These are phyloP conservation scores for Nymphaea colorata DNA, from an alignment of 164 flowering plant species.

Conservation along the genomic window DNA sequence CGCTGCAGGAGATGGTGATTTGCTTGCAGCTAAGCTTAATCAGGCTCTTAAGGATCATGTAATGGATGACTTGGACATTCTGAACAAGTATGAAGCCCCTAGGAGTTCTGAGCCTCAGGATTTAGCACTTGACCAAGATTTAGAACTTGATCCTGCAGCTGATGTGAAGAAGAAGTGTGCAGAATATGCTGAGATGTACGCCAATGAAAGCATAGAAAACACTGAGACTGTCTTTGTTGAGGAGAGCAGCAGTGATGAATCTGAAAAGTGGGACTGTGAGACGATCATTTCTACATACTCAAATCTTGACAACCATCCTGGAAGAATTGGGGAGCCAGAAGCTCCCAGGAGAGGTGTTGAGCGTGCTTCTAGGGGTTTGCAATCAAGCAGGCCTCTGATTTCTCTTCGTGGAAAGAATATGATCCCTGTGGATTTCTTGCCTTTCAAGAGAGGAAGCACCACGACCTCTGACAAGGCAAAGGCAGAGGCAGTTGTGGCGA, in stretches of 20 bases:
- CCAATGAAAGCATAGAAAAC: constrained; percentile 28
- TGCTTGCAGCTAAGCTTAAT: constrained; percentile 49
- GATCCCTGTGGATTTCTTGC: constrained; percentile 74
- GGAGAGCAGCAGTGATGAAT: constrained; percentile 69
- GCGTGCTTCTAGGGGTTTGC: constrained; percentile 25
- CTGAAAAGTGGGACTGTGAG: constrained; percentile 88
- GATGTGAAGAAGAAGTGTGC: constrained; percentile 46
- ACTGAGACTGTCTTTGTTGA: constrained; percentile 32
- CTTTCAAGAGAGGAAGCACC: constrained; percentile 21
- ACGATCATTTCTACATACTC: constrained; percentile 81
- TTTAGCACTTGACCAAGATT: constrained; percentile 21
- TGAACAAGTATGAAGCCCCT: constrained; percentile 42
- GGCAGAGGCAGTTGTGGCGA: constrained; percentile 7
- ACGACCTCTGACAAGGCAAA: constrained; percentile 27
- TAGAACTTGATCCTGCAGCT: constrained; percentile 26
- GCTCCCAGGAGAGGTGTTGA: constrained; percentile 40
- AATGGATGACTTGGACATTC: constrained; percentile 35
- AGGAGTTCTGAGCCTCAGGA: background rate
- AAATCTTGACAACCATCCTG: constrained; percentile 93
- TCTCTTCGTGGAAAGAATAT: constrained; percentile 67
- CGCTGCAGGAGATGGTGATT: constrained; percentile 31
- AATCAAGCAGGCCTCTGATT: constrained; percentile 26
- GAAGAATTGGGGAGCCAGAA: constrained; percentile 63
- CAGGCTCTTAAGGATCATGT: constrained; percentile 27
- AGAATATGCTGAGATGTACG: constrained; percentile 75